Evolutionary conservation across 495 filamentous ascomycete species (phyloP), one percentile per base, ranked within the genome.

Genomic region (Thermothielavioides terrestris): DNA sequence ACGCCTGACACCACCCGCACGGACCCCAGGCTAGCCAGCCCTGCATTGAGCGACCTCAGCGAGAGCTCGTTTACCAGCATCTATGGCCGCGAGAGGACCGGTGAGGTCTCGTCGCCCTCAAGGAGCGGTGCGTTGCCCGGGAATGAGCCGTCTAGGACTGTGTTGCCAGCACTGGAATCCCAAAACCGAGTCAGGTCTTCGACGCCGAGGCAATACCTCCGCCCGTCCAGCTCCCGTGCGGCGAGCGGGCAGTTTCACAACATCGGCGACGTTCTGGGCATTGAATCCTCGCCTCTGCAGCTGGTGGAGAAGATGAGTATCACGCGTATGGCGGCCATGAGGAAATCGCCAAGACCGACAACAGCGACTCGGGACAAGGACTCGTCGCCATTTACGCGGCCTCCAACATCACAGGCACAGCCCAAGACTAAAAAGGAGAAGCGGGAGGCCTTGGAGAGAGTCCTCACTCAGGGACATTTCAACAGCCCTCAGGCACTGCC

Each of bases 61-160:
- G 85, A 91, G 63, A 87, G 84, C 57, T 88, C 84, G 26, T 86
- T 89, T 54, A 56, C 85, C 10, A 83, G 81, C 58, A 71, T 86
- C 6, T 82, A 83, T 48, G 84, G 79, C 14, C 62, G 69, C 14
- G 70, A 65, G 48, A 53, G 54, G 20, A 48, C 57, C 27, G 54
- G 53, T 3, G 60, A 57, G 14, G 55, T 51, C 42, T 37, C 48
- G 3, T 54, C 60, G 2, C 50, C 53, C 3, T 56, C 65, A 1
- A 42, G 62, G 0, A 49, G 49, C 6, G 57, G 61, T 30, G 46
- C 60, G 11, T 52, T 52, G 14, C 50, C 50, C 11, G 38, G 62
- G 53, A 67, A 71, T 46, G 66, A 63, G 1, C 54, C 56, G 28
- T 47, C 52, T 32, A 43, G 26, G 36, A 36, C 40, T 32, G 49